These are phyloP conservation scores for Anthoceros angustus DNA, from an alignment of 225 moss, liverwort and hornwort genomes.

Conservation along the genomic window DNA sequence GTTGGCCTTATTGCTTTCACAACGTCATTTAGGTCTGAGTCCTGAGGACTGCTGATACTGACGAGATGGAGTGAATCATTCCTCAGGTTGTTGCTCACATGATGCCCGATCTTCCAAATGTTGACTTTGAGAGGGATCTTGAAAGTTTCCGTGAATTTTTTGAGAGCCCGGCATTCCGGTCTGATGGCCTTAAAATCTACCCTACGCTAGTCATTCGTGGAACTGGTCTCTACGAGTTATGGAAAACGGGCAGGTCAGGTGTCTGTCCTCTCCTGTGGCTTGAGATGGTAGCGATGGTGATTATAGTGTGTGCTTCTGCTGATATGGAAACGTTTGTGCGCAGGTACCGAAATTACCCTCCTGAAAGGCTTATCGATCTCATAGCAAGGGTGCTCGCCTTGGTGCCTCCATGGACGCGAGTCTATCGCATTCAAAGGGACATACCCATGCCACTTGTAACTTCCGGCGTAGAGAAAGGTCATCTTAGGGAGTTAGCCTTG, in stretches of 20 bases:
- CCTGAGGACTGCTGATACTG: not conserved
- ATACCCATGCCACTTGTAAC: slow-evolving; percentile 99
- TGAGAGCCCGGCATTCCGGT: slow-evolving; percentile 84
- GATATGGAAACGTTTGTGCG: not conserved
- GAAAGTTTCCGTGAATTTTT: slow-evolving; percentile 98
- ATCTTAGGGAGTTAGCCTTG: slow-evolving; percentile 86
- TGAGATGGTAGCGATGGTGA: not conserved
- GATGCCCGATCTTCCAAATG: slow-evolving; percentile 99
- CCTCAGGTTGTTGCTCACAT: slow-evolving; percentile 89
- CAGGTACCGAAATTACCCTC: slow-evolving; percentile 92
- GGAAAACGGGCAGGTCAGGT: slow-evolving; percentile 93
- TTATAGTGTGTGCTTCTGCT: not conserved
- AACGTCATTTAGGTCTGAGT: not conserved
- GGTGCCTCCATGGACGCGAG: slow-evolving; percentile 96
- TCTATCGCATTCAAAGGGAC: slow-evolving; percentile 96
- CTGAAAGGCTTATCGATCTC: slow-evolving; percentile 86
- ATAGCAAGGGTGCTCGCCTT: slow-evolving; percentile 79
- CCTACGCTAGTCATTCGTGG: slow-evolving; percentile 96
- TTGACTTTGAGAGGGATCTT: slow-evolving; percentile 95
- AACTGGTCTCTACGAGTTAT: slow-evolving; percentile 95
- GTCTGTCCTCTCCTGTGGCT: not conserved
- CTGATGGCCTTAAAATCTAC: slow-evolving; percentile 90
- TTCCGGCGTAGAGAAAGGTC: slow-evolving; percentile 94
- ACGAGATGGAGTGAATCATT: not conserved
- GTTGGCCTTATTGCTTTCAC: too few species aligned